phyloP scores from a whole-genome alignment of 164 flowering plant genomes.

The Kingdonia uniflora region DNA sequence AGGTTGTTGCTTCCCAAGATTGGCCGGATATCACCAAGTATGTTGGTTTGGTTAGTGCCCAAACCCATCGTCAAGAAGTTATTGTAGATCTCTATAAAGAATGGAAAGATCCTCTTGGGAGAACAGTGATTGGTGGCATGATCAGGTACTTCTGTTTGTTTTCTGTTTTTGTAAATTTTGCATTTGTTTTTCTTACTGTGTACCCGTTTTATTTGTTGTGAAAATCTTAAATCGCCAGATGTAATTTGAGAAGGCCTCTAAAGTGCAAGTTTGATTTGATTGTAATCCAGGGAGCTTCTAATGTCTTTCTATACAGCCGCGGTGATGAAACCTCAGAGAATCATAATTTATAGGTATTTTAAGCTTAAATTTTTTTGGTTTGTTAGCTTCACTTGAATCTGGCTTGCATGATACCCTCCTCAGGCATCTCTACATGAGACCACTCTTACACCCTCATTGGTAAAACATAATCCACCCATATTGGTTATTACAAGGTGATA shows the following conservation, averaged over 20 bases:
- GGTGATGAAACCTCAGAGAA: conserved; percentile 85
- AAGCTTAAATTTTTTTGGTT: neutral
- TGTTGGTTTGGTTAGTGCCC: conserved; percentile 74
- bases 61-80: conserved; percentile 72
- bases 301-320: conserved; percentile 84
- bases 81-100: conserved; percentile 61
- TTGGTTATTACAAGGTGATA: too few relatives aligned
- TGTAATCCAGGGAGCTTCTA: conserved; percentile 64
- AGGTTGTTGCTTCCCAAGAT: conserved; percentile 87
- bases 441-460: too few relatives aligned
- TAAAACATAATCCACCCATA: too few relatives aligned
- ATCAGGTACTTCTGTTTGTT: conserved; percentile 37
- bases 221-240: neutral
- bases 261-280: neutral
- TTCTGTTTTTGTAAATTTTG: neutral
- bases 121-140: conserved; percentile 63
- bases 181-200: neutral
- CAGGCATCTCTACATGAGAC: too few relatives aligned
- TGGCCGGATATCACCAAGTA: conserved; percentile 81
- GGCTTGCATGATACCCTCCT: too few relatives aligned
- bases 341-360: conserved; percentile 75
- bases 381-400: too few relatives aligned
- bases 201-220: neutral
- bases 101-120: conserved; percentile 64
- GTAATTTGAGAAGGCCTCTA: neutral